Base-by-base conservation (phyloP, 2,329 filamentous ascomycete genomes). In the Colletotrichum euphorbiae region DNA sequence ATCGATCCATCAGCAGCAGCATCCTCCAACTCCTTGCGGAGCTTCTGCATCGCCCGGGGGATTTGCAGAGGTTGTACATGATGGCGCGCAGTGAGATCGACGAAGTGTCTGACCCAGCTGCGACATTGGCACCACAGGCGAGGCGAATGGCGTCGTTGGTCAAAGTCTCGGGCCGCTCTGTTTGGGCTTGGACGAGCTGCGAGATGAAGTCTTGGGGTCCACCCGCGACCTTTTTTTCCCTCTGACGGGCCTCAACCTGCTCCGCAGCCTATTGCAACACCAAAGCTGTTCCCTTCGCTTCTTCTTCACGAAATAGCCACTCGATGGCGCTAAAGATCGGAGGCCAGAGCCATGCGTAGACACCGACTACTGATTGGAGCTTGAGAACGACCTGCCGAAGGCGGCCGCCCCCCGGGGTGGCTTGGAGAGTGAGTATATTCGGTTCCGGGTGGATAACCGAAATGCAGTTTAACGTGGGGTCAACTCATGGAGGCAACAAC, bases 11-110 rank as follows among this genome's bases (percentile, higher is more conserved):
- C 33, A 6, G 51, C 51, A 6, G 11, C 51, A 31, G 51, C 74
- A 2, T 57, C 67, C 33, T 80, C 77, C 21, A 85, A 74, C 66
- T 86, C 83, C 0, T 71, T 17, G 2, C 74, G 72, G 3, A 85
- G 72, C 45, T 76, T 77, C 8, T 71, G 38, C 62, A 83, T 72
- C 3, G 69, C 69, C 0, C 67, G 12, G 1, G 76, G 76, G 9
- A 54, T 12, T 62, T 73, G 6, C 77, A 56, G 0, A 78, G 59
- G 45, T 76, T 70, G 55, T 76, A 79, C 6, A 80, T 31, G 1
- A 76, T 71, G 1, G 74, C 73, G 2, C 73, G 73, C 0, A 80
- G 71, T 2, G 77, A 75, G 40, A 78, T 77, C 2, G 75, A 74
- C 0, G 78, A 80, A 0, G 79, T 80, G 46, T 81, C 79, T 2